phyloP scores from a whole-genome alignment of 129 eudicot species.

The Chrysanthemum makinoi region DNA sequence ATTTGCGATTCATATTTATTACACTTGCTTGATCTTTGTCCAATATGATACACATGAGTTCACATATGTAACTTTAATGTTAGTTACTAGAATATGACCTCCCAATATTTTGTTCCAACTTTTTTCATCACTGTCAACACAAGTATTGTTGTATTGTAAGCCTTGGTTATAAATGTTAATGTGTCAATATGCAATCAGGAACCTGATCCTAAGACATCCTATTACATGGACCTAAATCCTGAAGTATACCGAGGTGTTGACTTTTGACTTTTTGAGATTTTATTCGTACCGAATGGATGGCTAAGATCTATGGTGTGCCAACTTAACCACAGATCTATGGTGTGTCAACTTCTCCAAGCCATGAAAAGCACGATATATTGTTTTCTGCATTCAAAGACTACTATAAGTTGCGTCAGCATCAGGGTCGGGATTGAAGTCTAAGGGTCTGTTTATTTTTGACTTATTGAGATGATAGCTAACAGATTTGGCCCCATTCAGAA shows the following conservation, averaged over 20 bases:
- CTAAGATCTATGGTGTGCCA: conserved; percentile 38
- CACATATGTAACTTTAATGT: neutral
- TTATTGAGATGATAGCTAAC: too few relatives aligned
- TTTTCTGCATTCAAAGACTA: conserved; percentile 86
- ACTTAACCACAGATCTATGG: conserved; percentile 75
- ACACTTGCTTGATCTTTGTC: too few relatives aligned
- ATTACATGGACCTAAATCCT: conserved; percentile 81
- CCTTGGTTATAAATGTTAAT: conserved; percentile 8
- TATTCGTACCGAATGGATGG: neutral
- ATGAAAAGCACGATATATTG: conserved; percentile 45
- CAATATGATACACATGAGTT: too few relatives aligned
- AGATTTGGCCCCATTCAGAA: too few relatives aligned
- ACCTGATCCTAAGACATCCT: neutral
- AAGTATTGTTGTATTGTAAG: conserved; percentile 87
- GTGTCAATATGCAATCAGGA: neutral
- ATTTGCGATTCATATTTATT: too few relatives aligned
- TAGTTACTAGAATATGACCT: conserved; percentile 57
- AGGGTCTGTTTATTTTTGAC: too few relatives aligned
- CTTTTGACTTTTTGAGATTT: neutral
- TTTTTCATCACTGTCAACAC: conserved; percentile 58
- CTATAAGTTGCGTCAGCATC: conserved; percentile 36
- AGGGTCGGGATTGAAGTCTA: neutral
- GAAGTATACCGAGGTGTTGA: conserved; percentile 71
- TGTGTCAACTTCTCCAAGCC: conserved; percentile 45
- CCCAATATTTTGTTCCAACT: conserved; percentile 96